phyloP scores from a whole-genome alignment of 495 filamentous ascomycete species.

The Annulohypoxylon maeteangense region DNA sequence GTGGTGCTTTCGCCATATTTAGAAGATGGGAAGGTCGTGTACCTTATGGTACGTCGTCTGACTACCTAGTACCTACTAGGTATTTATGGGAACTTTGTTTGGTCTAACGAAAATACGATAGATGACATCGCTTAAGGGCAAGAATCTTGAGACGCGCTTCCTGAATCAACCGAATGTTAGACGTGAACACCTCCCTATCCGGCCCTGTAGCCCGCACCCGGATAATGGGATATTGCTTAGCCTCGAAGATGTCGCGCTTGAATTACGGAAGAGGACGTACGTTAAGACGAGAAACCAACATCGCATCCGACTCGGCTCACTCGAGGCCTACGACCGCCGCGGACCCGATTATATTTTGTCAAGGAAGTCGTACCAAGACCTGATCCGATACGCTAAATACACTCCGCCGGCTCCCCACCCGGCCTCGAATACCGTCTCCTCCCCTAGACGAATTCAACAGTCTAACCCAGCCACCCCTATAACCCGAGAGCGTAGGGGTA shows the following conservation, averaged over 20 bases:
- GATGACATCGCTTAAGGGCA: conserved; percentile 49
- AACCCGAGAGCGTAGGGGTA: conserved; percentile 23
- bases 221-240: conserved; percentile 46
- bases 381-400: conserved; percentile 33
- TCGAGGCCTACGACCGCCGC: conserved; percentile 23
- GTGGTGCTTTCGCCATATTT: conserved; percentile 40
- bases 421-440: conserved; percentile 8
- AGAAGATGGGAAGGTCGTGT: conserved; percentile 30
- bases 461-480: not conserved
- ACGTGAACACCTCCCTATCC: conserved; percentile 45
- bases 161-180: conserved; percentile 11
- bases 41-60: conserved; percentile 41
- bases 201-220: conserved; percentile 41
- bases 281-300: conserved; percentile 31
- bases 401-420: conserved; percentile 29
- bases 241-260: conserved; percentile 24
- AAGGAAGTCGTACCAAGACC: conserved; percentile 28
- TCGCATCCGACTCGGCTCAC: conserved; percentile 9
- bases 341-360: conserved; percentile 37
- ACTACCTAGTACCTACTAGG: too few species aligned
- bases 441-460: not conserved
- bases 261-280: conserved; percentile 43
- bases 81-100: not conserved
- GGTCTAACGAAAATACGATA: conserved; percentile 11
- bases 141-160: conserved; percentile 37